Evolutionary conservation across 495 filamentous ascomycete genomes (phyloP).

Genomic region (Xylaria venustula): DNA sequence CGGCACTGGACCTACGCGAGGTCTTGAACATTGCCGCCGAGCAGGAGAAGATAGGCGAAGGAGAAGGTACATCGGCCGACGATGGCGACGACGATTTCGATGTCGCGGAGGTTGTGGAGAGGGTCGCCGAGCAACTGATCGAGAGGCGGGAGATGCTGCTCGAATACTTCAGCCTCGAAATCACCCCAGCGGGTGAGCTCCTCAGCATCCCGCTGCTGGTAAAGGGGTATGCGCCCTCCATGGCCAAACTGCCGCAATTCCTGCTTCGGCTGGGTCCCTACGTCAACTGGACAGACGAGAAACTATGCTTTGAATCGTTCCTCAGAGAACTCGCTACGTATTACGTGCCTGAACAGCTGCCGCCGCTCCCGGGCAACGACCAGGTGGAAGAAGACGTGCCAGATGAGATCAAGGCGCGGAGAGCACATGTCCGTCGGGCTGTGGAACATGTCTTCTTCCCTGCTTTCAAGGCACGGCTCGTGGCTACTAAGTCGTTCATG

Average conservation of each 20-base stretch:
- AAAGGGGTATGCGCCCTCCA: slow-evolving; percentile 81
- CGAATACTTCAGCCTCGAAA: slow-evolving; percentile 88
- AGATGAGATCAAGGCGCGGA: slow-evolving; percentile 55
- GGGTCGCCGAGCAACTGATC: slow-evolving; percentile 61
- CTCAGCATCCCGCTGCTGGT: slow-evolving; percentile 77
- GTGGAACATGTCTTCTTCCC: slow-evolving; percentile 78
- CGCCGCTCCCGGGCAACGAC: slow-evolving; percentile 46
- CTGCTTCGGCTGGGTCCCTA: slow-evolving; percentile 84
- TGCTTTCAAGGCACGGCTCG: slow-evolving; percentile 75
- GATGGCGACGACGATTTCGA: slow-evolving; percentile 56
- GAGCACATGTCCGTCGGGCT: slow-evolving; percentile 55
- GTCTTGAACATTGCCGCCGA: slow-evolving; percentile 72
- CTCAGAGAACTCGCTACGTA: slow-evolving; percentile 85
- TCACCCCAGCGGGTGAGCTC: slow-evolving; percentile 75
- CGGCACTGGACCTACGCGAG: slow-evolving; percentile 67
- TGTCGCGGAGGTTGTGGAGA: slow-evolving; percentile 62
- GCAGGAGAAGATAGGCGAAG: slow-evolving; percentile 50
- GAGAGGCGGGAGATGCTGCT: slow-evolving; percentile 78
- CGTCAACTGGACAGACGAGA: slow-evolving; percentile 83
- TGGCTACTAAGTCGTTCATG: slow-evolving; percentile 79
- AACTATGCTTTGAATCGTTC: slow-evolving; percentile 82
- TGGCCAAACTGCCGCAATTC: slow-evolving; percentile 87
- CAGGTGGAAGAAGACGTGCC: slow-evolving; percentile 43
- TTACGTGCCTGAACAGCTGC: slow-evolving; percentile 85
- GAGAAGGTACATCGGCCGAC: slow-evolving; percentile 24